phyloP scores from a whole-genome alignment of 371 early-diverging fungal genomes.

The Mortierella polycephala region DNA sequence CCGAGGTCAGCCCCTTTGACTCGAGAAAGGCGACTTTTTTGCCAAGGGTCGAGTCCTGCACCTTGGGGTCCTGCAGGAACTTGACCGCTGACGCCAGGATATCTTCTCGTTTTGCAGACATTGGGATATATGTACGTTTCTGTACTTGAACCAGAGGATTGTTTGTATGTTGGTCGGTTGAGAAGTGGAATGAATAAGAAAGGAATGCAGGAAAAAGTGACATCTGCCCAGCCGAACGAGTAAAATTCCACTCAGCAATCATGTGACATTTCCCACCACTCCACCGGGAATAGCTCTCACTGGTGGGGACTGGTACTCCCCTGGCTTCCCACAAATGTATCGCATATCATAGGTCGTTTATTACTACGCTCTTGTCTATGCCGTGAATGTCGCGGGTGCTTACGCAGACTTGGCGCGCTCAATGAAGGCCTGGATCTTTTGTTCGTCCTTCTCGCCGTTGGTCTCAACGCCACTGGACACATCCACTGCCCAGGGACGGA shows the following conservation, averaged over 20 bases:
- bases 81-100: conserved; percentile 88
- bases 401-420: conserved; percentile 60
- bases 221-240: too few relatives aligned
- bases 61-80: conserved; percentile 94
- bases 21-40: conserved; percentile 95
- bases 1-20: conserved; percentile 91
- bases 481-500: conserved; percentile 90
- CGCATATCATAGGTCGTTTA: too few relatives aligned
- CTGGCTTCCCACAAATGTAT: too few relatives aligned
- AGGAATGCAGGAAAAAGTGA: neutral
- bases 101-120: conserved; percentile 76
- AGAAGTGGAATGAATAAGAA: neutral
- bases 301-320: too few relatives aligned
- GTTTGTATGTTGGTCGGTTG: neutral
- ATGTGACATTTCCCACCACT: too few relatives aligned
- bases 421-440: conserved; percentile 76
- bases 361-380: too few relatives aligned
- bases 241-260: too few relatives aligned
- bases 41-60: conserved; percentile 85
- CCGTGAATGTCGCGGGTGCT: neutral
- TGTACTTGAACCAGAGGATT: neutral
- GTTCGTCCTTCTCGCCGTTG: conserved; percentile 74
- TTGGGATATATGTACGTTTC: conserved; percentile 8
- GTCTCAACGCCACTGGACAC: conserved; percentile 93
- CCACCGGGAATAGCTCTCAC: too few relatives aligned